Evolutionary conservation across 257 asterid species (phyloP).

Genomic region (Solanum phureja): DNA sequence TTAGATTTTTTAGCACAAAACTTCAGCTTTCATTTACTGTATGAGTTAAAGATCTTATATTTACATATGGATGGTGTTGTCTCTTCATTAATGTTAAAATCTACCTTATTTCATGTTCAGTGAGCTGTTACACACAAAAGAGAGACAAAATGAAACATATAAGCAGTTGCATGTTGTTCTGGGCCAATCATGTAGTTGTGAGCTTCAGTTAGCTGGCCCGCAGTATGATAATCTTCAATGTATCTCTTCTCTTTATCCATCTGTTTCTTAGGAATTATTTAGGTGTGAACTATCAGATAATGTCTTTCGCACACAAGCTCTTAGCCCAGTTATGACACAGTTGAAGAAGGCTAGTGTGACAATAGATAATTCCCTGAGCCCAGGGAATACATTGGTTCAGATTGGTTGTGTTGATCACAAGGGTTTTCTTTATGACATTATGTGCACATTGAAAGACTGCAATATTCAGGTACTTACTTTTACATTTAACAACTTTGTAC

Average conservation of each 20-base stretch:
- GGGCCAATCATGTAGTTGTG: slow-evolving; percentile 74
- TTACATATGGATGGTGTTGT: background rate
- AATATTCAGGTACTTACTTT: slow-evolving; percentile 41
- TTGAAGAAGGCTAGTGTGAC: slow-evolving; percentile 49
- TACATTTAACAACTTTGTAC: background rate
- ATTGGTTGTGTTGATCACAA: slow-evolving; percentile 68
- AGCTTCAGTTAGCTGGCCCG: slow-evolving; percentile 56
- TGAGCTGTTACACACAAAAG: slow-evolving; percentile 59
- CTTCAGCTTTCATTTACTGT: background rate
- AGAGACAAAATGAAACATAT: slow-evolving; percentile 47
- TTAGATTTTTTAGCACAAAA: background rate
- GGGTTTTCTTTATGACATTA: slow-evolving; percentile 75
- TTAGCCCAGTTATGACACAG: slow-evolving; percentile 47
- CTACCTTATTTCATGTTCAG: slow-evolving; percentile 20
- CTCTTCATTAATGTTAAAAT: background rate
- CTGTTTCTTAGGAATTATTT: slow-evolving; percentile 53
- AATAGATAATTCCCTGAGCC: slow-evolving; percentile 67
- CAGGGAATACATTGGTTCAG: slow-evolving; percentile 86
- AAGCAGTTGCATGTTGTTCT: slow-evolving; percentile 40
- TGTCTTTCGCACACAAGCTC: slow-evolving; percentile 53
- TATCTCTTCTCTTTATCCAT: slow-evolving; percentile 42
- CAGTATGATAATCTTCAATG: slow-evolving; percentile 31
- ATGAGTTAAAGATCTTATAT: background rate
- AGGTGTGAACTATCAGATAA: slow-evolving; percentile 44
- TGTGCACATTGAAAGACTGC: slow-evolving; percentile 69